Conservation (phyloP, 2,329 filamentous ascomycete species). For the Neofusicoccum kwambonambiense region DNA sequence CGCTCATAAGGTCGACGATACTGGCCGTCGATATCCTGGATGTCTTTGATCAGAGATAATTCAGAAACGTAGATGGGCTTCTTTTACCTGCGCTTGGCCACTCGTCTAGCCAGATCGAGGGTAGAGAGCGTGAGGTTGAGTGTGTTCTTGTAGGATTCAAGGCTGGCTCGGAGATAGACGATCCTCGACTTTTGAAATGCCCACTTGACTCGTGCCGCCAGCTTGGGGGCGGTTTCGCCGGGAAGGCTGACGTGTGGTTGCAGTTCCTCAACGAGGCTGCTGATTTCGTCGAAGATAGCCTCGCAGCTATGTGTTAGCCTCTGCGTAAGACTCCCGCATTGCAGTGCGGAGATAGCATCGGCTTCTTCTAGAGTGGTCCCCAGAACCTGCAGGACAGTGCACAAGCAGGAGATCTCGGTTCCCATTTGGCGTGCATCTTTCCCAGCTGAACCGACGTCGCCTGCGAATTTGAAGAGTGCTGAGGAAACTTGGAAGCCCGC, state of each 20-base stretch:
- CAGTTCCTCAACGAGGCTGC: background rate
- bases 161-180: background rate
- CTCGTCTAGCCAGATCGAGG: background rate
- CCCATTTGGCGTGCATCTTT: background rate
- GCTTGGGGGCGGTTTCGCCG: background rate
- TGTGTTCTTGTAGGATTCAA: background rate
- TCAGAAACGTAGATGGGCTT: no score
- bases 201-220: background rate
- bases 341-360: background rate
- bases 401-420: background rate
- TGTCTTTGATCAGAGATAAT: no score
- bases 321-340: background rate
- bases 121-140: background rate
- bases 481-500: background rate
- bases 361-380: background rate
- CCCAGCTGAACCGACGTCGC: background rate
- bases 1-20: background rate
- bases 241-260: background rate
- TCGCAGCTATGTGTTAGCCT: background rate
- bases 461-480: background rate
- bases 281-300: background rate
- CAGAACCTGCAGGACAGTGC: background rate
- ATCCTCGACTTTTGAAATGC: background rate
- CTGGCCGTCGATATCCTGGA: background rate
- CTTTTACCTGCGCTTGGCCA: background rate